Conservation (phyloP, 805 yeast genomes). For the Blastobotrys mokoenaii region DNA sequence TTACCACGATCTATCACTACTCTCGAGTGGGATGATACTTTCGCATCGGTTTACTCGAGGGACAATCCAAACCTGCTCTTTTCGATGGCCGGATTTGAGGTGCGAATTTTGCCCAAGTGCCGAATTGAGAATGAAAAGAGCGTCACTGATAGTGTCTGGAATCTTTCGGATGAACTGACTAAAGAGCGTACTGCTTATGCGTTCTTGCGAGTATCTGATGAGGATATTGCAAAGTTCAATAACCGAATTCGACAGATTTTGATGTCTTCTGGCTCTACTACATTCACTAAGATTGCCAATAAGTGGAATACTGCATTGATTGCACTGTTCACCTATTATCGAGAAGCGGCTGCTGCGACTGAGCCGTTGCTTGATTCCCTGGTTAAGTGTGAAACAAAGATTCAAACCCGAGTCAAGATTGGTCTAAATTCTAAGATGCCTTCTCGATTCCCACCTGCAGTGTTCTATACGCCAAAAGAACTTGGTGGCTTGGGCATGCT, state of each 20-base stretch:
- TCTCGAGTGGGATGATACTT: constrained; percentile 69
- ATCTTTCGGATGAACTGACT: constrained; percentile 55
- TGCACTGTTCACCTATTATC: constrained; percentile 76
- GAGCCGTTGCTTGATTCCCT: constrained; percentile 67
- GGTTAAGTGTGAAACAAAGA: constrained; percentile 86
- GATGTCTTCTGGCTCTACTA: constrained; percentile 92
- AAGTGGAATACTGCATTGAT: constrained; percentile 93
- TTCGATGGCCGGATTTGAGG: constrained; percentile 92
- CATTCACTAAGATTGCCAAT: constrained; percentile 88
- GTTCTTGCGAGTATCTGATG: constrained; percentile 70
- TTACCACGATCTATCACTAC: constrained; percentile 68
- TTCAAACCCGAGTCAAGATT: constrained; percentile 88
- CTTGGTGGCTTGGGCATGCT: constrained; percentile 97
- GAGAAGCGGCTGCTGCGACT: constrained; percentile 89
- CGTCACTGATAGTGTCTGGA: constrained; percentile 86
- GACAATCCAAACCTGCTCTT: constrained; percentile 86
- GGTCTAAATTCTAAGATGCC: constrained; percentile 99
- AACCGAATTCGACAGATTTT: constrained; percentile 80
- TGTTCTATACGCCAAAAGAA: constrained; percentile 94
- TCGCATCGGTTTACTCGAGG: constrained; percentile 80
- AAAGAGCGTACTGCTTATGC: constrained; percentile 89
- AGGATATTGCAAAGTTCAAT: constrained; percentile 70
- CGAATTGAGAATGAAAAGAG: constrained; percentile 46
- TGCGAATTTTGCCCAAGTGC: constrained; percentile 70
- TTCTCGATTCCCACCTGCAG: constrained; percentile 96